Conservation (phyloP, 306 rosid species). For the Cucurbita moschata region DNA sequence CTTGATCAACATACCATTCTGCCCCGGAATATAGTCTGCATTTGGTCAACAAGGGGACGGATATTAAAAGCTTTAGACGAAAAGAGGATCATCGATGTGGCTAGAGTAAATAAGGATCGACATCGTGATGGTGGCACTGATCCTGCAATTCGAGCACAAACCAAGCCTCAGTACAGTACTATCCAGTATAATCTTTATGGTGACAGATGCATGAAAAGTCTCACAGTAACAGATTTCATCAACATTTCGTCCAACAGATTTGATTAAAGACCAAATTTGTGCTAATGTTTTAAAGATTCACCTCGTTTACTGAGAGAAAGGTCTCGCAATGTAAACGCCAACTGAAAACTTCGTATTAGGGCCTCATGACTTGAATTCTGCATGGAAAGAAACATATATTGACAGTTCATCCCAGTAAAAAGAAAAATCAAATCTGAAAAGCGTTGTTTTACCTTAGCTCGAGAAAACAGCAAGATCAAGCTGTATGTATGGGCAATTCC, state of each 20-base stretch:
- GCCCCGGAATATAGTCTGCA: conserved; percentile 39
- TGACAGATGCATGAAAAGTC: neutral
- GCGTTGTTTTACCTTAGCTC: conserved; percentile 46
- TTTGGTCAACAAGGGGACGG: conserved; percentile 32
- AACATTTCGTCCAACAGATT: neutral
- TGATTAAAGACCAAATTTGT: neutral
- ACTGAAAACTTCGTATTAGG: conserved; percentile 70
- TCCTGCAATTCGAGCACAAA: conserved; percentile 34
- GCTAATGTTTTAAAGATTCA: conserved; percentile 18
- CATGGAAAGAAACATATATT: conserved; percentile 6
- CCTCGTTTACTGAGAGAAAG: conserved; percentile 60
- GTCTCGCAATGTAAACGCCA: conserved; percentile 70
- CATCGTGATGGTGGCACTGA: conserved; percentile 70
- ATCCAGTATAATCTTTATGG: neutral
- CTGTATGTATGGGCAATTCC: conserved; percentile 75
- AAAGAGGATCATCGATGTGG: conserved; percentile 81
- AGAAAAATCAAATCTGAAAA: conserved; percentile 3
- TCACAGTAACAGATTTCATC: neutral
- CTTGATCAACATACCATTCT: conserved; percentile 26
- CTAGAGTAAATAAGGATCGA: conserved; percentile 69
- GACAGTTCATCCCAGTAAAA: neutral
- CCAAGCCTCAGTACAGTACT: neutral
- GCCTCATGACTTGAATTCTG: conserved; percentile 76
- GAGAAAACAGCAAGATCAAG: conserved; percentile 64
- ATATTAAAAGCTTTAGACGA: conserved; percentile 56